These are phyloP conservation scores for Cyberlindnera xylosilytica DNA, from an alignment of 805 yeast species.

Conservation along the genomic window DNA sequence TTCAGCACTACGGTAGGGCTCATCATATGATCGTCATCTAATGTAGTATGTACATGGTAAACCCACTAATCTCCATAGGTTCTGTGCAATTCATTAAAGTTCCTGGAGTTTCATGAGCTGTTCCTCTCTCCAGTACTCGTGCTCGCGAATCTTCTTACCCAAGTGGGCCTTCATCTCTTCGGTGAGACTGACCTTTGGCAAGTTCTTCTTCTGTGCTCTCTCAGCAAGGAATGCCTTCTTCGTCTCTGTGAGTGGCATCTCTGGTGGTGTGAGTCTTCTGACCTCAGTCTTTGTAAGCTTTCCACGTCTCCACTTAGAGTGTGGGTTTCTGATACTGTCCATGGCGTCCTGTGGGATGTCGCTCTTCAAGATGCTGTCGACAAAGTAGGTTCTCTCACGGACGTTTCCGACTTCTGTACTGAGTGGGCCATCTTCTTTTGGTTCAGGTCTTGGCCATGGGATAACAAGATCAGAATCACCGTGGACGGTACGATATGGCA, in stretches of 20 bases:
- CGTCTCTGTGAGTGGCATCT: constrained; percentile 69
- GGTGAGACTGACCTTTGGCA: constrained; percentile 37
- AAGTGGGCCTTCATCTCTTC: constrained; percentile 54
- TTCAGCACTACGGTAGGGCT: too few relatives aligned
- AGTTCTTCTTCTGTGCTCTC: constrained; percentile 41
- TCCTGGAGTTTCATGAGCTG: constrained; percentile 12
- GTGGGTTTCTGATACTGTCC: constrained; percentile 70
- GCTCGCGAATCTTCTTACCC: constrained; percentile 40
- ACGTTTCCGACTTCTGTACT: constrained; percentile 57
- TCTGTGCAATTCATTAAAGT: constrained; percentile 1
- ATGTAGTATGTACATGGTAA: constrained; percentile 4
- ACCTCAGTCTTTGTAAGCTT: constrained; percentile 61
- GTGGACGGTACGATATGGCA: constrained; percentile 76
- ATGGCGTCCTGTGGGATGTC: constrained; percentile 71
- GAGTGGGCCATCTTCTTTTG: constrained; percentile 50
- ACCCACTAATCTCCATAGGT: not conserved
- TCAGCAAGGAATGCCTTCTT: constrained; percentile 62
- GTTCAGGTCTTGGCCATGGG: constrained; percentile 86
- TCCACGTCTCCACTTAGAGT: constrained; percentile 64
- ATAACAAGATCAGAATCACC: constrained; percentile 66
- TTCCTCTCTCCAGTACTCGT: constrained; percentile 18
- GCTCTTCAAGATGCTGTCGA: constrained; percentile 59
- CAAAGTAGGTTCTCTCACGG: constrained; percentile 71
- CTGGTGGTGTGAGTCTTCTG: constrained; percentile 59
- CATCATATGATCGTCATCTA: not conserved